A percentile compares a stretch with the other conserved stretches of the same genome.
phyloP scores from a whole-genome alignment of 1,284 basidiomycete species.

The Erythrobasidium hasegawianum region DNA sequence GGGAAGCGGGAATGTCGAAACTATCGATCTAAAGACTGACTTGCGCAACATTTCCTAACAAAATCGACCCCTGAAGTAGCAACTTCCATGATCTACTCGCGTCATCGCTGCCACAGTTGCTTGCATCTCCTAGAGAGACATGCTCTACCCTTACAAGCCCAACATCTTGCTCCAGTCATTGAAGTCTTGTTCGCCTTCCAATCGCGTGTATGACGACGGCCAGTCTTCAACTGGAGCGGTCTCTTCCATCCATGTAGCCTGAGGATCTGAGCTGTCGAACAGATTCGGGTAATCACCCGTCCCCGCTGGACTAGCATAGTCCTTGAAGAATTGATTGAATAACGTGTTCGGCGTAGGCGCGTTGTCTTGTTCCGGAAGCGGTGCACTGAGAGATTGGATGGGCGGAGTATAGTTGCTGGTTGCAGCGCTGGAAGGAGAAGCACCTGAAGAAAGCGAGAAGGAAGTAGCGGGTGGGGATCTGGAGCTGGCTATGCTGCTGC shows the following conservation, averaged over 20 bases:
- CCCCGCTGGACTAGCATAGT: slow-evolving; percentile 1
- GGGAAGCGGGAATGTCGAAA: too few relatives aligned
- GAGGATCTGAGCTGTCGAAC: too few relatives aligned
- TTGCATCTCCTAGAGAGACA: too few relatives aligned
- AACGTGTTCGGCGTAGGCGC: slow-evolving; percentile 29
- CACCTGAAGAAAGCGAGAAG: not conserved
- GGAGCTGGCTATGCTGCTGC: too few relatives aligned
- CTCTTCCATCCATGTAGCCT: slow-evolving; percentile 10
- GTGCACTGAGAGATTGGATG: not conserved
- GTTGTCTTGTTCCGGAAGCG: not conserved
- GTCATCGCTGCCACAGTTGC: too few relatives aligned
- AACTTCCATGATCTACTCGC: too few relatives aligned
- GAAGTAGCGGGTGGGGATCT: too few relatives aligned
- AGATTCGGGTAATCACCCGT: not conserved
- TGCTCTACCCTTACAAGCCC: slow-evolving; percentile 18
- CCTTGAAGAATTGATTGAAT: slow-evolving; percentile 28
- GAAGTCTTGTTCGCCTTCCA: slow-evolving; percentile 29
- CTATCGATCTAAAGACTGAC: too few relatives aligned
- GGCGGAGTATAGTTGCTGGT: slow-evolving; percentile 1
- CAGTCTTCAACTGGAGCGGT: slow-evolving; percentile 22
- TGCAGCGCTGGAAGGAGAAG: not conserved
- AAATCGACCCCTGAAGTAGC: too few relatives aligned
- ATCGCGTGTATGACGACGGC: slow-evolving; percentile 6
- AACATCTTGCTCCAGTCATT: slow-evolving; percentile 28
- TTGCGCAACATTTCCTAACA: too few relatives aligned